Evolutionary conservation across 805 yeast species (phyloP), one percentile per base, ranked within the genome.

Genomic region (Candida qinlingensis): DNA sequence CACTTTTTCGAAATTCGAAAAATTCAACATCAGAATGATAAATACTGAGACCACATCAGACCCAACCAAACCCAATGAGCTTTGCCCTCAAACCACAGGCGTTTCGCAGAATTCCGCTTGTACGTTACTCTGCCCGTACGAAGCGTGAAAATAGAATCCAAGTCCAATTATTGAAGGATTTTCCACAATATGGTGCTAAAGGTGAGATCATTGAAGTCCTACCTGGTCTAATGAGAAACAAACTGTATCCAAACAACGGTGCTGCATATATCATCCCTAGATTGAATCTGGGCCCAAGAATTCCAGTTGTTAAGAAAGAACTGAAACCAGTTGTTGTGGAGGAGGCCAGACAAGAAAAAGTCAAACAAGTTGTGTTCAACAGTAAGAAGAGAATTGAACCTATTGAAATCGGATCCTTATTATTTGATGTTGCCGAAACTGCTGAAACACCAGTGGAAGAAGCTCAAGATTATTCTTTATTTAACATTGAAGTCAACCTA

Each of bases 221-320:
- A 53, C 90, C 96, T 31, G 86, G 89, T 26, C 72, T 79, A 53
- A 90, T 90, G 96, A 79, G 92, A 61, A 87, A 87, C 67, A 78
- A 70, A 57, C 74, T 90, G 48, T 88, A 88, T 58, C 78, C 79
- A 39, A 59, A 71, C 51, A 83, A 87, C 58, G 86, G 88, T 40
- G 97, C 96, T 4, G 76, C 79, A 19, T 90, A 88, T 60, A 73
- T 88, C 26, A 62, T 74, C 26, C 58, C 59, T 34, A 51, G 50
- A 36, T 25, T 52, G 6, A 55, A 53, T 9, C 48, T 55, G 25
- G 58, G 56, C 3, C 65, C 65, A 48, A 54, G 43, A 19, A 59
- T 61, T 25, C 62, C 63, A 12, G 61, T 60, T 13, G 63, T 58
- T 29, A 53, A 54, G 55, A 57, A 45, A 34, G 55, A 53, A 4